phyloP scores from a whole-genome alignment of 192 early-diverging fungal genomes.

The Phlyctochytrium planicorne region DNA sequence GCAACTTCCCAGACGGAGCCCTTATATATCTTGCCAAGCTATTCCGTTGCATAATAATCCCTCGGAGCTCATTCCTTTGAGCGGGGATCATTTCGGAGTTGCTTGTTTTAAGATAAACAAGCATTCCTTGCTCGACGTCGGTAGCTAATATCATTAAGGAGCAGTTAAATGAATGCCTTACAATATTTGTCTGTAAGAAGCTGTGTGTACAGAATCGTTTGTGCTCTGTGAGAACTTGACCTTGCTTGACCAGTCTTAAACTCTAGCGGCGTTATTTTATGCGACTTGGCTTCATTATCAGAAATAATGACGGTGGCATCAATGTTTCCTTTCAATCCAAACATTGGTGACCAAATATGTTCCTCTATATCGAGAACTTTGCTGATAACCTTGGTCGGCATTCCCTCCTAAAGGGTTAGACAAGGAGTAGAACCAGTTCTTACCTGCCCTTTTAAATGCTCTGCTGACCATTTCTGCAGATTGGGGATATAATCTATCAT shows the following conservation, averaged over 20 bases:
- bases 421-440: too few species aligned
- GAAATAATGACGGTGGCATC: constrained; percentile 67
- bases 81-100: constrained; percentile 67
- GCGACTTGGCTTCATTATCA: constrained; percentile 14
- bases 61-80: constrained; percentile 64
- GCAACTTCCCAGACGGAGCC: constrained; percentile 44
- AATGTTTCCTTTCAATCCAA: constrained; percentile 90
- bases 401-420: too few species aligned
- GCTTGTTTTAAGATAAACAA: constrained; percentile 74
- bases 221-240: constrained; percentile 71
- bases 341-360: constrained; percentile 86
- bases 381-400: neutral
- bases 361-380: constrained; percentile 83
- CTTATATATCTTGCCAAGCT: constrained; percentile 60
- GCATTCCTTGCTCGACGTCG: too few species aligned
- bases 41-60: constrained; percentile 75
- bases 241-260: constrained; percentile 62
- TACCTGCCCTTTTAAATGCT: too few species aligned
- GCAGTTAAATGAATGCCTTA: too few species aligned
- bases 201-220: constrained; percentile 82
- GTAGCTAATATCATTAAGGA: too few species aligned
- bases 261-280: neutral
- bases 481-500: constrained; percentile 50
- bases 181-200: constrained; percentile 82
- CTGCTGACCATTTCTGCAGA: constrained; percentile 33